These are phyloP conservation scores for Cyanodermella asteris DNA, from an alignment of 2,329 filamentous ascomycete species.

Conservation along the genomic window DNA sequence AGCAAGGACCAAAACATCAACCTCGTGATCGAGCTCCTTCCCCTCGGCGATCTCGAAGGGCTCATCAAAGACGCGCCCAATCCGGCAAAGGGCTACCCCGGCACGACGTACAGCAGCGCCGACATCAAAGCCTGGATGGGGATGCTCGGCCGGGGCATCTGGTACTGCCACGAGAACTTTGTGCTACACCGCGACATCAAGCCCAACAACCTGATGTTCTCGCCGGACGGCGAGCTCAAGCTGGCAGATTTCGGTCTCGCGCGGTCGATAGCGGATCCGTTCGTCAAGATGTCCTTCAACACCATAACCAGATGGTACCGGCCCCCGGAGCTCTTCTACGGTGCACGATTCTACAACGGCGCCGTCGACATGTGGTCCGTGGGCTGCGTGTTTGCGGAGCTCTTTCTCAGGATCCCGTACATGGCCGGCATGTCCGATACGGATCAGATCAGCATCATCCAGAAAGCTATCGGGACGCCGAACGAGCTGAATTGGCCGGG, in stretches of 20 bases:
- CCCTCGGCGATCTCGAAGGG: conserved; percentile 84
- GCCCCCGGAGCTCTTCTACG: conserved; percentile 81
- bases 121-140: conserved; percentile 98
- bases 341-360: conserved; percentile 70
- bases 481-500: conserved; percentile 93
- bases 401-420: conserved; percentile 63
- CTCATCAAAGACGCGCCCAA: conserved; percentile 69
- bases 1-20: conserved; percentile 94
- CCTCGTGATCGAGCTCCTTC: conserved; percentile 81
- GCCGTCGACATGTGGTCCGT: conserved; percentile 90
- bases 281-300: conserved; percentile 71
- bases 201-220: conserved; percentile 91
- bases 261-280: conserved; percentile 70
- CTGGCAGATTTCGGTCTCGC: conserved; percentile 95
- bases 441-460: conserved; percentile 67
- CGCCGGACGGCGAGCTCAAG: conserved; percentile 80
- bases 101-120: conserved; percentile 59
- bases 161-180: conserved; percentile 92
- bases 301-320: conserved; percentile 97
- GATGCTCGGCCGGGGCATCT: conserved; percentile 80
- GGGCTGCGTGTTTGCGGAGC: conserved; percentile 79
- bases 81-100: no score
- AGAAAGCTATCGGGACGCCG: conserved; percentile 67
- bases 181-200: conserved; percentile 96
- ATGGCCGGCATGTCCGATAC: conserved; percentile 69